Conservation (phyloP, 2,329 filamentous ascomycete genomes). For the Gremmenia infestans region DNA sequence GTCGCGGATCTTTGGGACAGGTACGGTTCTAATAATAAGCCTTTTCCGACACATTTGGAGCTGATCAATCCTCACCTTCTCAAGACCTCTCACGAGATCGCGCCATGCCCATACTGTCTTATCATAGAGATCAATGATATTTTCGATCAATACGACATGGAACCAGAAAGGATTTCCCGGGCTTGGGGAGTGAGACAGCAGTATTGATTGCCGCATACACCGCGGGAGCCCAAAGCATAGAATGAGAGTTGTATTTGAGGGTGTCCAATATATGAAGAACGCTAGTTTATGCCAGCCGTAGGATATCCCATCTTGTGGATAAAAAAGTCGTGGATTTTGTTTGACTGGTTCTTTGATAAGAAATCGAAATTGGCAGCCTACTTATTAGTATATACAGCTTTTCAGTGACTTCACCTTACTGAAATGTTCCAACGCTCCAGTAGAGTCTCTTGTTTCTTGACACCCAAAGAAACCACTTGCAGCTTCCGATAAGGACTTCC, state of each 20-base stretch:
- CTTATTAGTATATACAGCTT: background rate
- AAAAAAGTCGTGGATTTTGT: background rate
- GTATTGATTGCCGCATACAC: background rate
- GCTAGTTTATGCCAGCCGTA: background rate
- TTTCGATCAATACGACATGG: conserved; percentile 29
- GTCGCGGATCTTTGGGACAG: conserved; percentile 20
- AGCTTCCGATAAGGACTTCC: too few relatives aligned
- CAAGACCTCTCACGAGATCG: conserved; percentile 32
- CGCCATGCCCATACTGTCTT: conserved; percentile 38
- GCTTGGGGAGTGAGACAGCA: background rate
- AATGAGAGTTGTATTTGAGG: background rate
- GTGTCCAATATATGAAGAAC: background rate
- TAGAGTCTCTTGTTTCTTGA: too few relatives aligned
- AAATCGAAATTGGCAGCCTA: background rate
- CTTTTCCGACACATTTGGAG: background rate
- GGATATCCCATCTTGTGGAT: background rate
- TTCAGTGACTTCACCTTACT: too few relatives aligned
- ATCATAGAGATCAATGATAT: conserved; percentile 33
- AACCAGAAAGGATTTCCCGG: conserved; percentile 33
- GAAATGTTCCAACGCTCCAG: too few relatives aligned
- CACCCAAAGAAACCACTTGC: too few relatives aligned
- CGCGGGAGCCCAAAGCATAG: background rate
- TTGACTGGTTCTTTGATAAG: background rate
- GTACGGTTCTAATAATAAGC: background rate
- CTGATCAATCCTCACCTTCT: background rate